Evolutionary conservation across 2,329 filamentous ascomycete species (phyloP), one percentile per base, ranked within the genome.

Genomic region (Curvularia sp.): DNA sequence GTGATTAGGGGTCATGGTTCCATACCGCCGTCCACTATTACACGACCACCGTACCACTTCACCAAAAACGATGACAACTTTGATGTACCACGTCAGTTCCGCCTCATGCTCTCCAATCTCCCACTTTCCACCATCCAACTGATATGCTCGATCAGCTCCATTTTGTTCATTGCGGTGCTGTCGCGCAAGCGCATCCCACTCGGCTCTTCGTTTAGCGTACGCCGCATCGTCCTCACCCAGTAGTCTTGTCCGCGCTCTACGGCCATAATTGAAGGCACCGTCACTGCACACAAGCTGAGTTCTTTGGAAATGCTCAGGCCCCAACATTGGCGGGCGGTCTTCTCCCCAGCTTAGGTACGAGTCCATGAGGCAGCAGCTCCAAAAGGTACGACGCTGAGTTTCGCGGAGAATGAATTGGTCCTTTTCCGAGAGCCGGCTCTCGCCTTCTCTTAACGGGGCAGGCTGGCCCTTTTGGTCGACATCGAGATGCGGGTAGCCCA

Each of bases 281-380:
- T 91, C 88, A 35, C 87, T 87, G 63, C 88, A 89, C 1, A 89
- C 89, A 4, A 92, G 79, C 69, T 89, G 88, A 20, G 90, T 86
- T 33, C 83, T 53, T 18, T 61, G 81, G 6, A 91, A 75, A 56
- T 89, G 85, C 3, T 86, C 80, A 1, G 85, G 78, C 38, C 82
- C 81, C 43, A 91, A 82, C 68, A 86, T 87, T 13, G 84, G 82
- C 1, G 85, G 82, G 22, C 88, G 81, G 52, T 86, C 83, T 61
- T 85, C 85, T 20, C 88, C 88, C 65, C 85, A 88, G 35, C 87
- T 85, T 24, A 91, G 78, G 74, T 91, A 85, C 3, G 88, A 85
- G 71, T 92, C 89, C 65, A 92, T 80, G 51, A 91, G 87, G 58
- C 90, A 87, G 68, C 89, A 91, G 65, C 89, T 90, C 80, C 89